A percentile compares a stretch with the other conserved stretches of the same genome.
Evolutionary conservation across 202 grass and related monocot species (phyloP).

Genomic region (Eragrostis tef): DNA sequence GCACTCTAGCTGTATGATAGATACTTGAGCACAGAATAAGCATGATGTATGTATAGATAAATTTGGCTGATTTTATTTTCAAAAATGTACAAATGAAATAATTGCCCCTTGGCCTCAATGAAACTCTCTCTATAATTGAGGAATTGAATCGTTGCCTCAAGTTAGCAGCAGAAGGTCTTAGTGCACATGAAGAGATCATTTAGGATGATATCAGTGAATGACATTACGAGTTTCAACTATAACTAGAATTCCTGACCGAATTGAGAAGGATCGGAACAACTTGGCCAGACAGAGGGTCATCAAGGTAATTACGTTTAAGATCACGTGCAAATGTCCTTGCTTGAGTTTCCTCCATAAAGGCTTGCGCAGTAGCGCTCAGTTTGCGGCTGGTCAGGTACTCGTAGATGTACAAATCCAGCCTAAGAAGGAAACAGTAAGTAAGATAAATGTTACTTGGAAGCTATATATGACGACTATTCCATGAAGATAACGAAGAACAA

Average conservation of each 20-base stretch:
- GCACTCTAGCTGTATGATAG: not conserved
- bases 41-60: not conserved
- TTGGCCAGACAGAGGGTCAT: not conserved
- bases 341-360: conserved; percentile 48
- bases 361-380: conserved; percentile 52
- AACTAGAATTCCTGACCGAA: not conserved
- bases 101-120: not conserved
- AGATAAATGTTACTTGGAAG: not conserved
- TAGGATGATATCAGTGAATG: not conserved
- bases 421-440: conserved; percentile 26
- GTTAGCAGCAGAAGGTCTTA: not conserved
- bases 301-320: conserved; percentile 53
- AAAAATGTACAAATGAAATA: not conserved
- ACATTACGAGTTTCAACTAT: not conserved
- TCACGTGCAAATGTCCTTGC: conserved; percentile 47
- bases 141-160: not conserved
- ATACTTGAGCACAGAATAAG: not conserved
- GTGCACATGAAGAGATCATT: not conserved
- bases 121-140: not conserved
- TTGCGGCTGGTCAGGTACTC: conserved; percentile 64
- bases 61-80: not conserved
- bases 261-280: not conserved
- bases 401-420: conserved; percentile 67
- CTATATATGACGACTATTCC: not conserved
- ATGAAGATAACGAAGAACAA: not conserved